Evolutionary conservation across 163 green algal genomes (phyloP), one percentile per base, ranked within the genome.

Genomic region (Coccomyxa subellipsoidea): DNA sequence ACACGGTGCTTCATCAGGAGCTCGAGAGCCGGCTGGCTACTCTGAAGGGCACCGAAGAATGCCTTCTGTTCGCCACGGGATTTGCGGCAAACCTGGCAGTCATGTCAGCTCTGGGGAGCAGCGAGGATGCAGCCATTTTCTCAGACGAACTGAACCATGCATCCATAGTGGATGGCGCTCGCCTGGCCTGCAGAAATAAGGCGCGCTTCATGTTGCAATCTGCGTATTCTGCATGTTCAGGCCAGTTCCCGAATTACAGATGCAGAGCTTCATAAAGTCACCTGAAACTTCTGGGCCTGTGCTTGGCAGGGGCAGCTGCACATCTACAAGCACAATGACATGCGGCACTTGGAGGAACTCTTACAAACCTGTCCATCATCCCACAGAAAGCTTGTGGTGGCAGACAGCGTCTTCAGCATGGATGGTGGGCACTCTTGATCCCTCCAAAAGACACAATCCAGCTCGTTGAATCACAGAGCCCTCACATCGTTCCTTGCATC

Each of bases 61-160:
- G 88, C 83, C 84, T 98, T 78, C 91, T 99, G 4, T 98, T 96
- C 84, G 91, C 96, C 4, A 95, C 94, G 21, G 95, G 96, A 31
- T 99, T 96, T 91, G 92, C 93, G 2, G 96, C 96, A 73, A 99
- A 99, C 83, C 76, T 96, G 79, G 89, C 92, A 0, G 87, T 94
- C 4, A 72, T 97, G 4, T 88, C 90, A 0, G 83, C 89, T 23
- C 86, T 97, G 23, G 79, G 69, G 29, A 47, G 25, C 32, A 23
- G 70, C 27, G 70, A 54, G 25, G 81, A 77, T 23, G 81, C 92
- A 5, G 84, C 88, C 0, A 87, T 99, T 10, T 97, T 98, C 76
- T 96, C 89, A 9, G 96, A 99, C 76, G 93, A 95, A 83, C 93
- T 99, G 12, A 99, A 99, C 85, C 96, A 99, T 85, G 96, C 96